Evolutionary conservation across 371 early-diverging fungal species (phyloP), one percentile per base, ranked within the genome.

Genomic region (Syncephalastrum monosporum): DNA sequence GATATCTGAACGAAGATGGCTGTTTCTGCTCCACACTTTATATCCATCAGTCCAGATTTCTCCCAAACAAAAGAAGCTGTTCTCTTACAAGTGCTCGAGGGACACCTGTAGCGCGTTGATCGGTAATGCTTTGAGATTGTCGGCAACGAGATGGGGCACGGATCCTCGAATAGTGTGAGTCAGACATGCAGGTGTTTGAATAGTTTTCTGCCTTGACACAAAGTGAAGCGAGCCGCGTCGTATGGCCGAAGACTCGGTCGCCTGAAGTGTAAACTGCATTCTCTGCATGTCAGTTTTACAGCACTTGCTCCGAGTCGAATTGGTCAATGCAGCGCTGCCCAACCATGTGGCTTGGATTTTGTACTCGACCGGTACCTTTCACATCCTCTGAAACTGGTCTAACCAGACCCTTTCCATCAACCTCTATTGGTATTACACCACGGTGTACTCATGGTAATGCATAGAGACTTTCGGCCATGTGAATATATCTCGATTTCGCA

Each of bases 131-230:
- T 74, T 65, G 42, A 84, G 53, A 42, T 79, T 85, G 44, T 92
- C 90, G 3, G 85, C 82, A 19, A 88, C 76, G 61, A 91, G 68
- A 58, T 91, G 92, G 33, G 90, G 90, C 13, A 88, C 87, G 5
- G 89, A 75, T 7, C 90, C 92, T 33, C 83, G 83, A 45, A 81
- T 63, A 7, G 89, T 87, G 65, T 88, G 86, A 50, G 84, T 79
- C 53, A 91, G 60, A 67, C 84, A 90, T 13, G 79, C 79, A 29
- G 92, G 92, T 15, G 92, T 91, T 57, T 86, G 68, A 3, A 80
- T 61, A 10, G 57, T 58, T 24, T 71, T 74, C 54, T 67, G 65
- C 55, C 71, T 72, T 21, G 61, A 62, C 0, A 61, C 60, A 23
- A 87, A 78, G 7, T 68, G 60, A 2, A 78, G 60, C 2, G 65